A percentile compares a stretch with the other conserved stretches of the same genome.
Conservation (phyloP, 176 grass and related monocot species). For the Puya raimondii region DNA sequence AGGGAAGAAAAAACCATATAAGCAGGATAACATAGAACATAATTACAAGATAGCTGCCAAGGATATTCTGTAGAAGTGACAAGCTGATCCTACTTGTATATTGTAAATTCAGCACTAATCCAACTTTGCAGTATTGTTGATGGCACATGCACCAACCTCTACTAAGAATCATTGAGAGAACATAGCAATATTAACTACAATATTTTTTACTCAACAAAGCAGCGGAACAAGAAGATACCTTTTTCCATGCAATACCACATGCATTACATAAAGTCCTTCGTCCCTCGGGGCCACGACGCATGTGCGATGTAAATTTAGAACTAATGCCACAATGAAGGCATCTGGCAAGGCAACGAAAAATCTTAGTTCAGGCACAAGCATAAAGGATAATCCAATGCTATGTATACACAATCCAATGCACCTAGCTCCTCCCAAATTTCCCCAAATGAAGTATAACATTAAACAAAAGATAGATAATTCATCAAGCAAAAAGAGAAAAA, state of each 20-base stretch:
- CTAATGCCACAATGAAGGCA: constrained; percentile 48
- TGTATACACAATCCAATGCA: too few relatives aligned
- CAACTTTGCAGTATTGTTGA: too few relatives aligned
- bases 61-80: neutral
- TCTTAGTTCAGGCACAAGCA: too few relatives aligned
- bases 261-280: constrained; percentile 46
- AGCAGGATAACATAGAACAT: neutral
- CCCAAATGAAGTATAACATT: too few relatives aligned
- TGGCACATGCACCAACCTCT: neutral
- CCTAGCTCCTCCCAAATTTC: too few relatives aligned
- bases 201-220: neutral
- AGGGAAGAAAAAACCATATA: neutral
- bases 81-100: constrained; percentile 6
- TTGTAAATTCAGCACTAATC: neutral
- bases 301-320: constrained; percentile 44
- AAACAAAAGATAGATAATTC: too few relatives aligned
- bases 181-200: neutral
- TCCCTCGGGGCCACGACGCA: constrained; percentile 50
- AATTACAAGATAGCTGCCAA: neutral
- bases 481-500: too few relatives aligned
- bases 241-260: constrained; percentile 56
- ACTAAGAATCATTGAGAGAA: neutral
- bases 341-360: constrained; percentile 2
- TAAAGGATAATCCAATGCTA: too few relatives aligned
- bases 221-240: constrained; percentile 24